Evolutionary conservation across 345 rosid species (phyloP).

Genomic region (Psidium guajava): DNA sequence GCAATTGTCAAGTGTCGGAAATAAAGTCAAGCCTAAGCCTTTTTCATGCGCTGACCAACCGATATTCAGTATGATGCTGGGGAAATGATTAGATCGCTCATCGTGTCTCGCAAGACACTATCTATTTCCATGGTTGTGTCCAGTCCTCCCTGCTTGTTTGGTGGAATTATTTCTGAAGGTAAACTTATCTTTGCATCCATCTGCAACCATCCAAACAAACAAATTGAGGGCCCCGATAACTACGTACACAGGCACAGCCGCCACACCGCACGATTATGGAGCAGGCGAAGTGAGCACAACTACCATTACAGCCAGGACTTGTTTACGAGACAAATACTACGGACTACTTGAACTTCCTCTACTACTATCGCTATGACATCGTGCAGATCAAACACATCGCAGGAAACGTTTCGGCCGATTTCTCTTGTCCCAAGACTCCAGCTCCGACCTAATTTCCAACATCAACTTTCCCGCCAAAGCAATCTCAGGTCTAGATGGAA

Average conservation of each 20-base stretch:
- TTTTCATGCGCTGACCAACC: background rate
- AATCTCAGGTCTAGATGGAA: constrained; percentile 26
- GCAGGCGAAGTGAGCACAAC: constrained; percentile 57
- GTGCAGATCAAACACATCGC: constrained; percentile 29
- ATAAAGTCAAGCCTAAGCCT: background rate
- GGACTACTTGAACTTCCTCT: constrained; percentile 69
- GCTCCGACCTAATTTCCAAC: constrained; percentile 30
- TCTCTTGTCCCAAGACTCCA: constrained; percentile 41
- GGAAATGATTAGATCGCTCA: background rate
- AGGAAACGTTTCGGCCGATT: constrained; percentile 24
- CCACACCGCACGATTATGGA: constrained; percentile 56
- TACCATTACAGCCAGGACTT: constrained; percentile 44
- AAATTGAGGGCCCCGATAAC: constrained; percentile 40
- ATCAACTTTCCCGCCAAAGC: constrained; percentile 77
- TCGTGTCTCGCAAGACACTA: background rate
- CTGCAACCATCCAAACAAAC: constrained; percentile 48
- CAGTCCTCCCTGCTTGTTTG: background rate
- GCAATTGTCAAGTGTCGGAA: background rate
- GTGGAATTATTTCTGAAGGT: background rate
- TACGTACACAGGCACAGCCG: constrained; percentile 41
- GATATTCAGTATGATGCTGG: background rate
- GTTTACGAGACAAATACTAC: constrained; percentile 49
- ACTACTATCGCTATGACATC: constrained; percentile 41
- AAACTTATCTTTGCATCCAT: background rate
- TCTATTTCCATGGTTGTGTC: background rate